A percentile compares a stretch with the other conserved stretches of the same genome.
phyloP scores from a whole-genome alignment of 768 basidiomycete species.

The Leucosporidium scottii region DNA sequence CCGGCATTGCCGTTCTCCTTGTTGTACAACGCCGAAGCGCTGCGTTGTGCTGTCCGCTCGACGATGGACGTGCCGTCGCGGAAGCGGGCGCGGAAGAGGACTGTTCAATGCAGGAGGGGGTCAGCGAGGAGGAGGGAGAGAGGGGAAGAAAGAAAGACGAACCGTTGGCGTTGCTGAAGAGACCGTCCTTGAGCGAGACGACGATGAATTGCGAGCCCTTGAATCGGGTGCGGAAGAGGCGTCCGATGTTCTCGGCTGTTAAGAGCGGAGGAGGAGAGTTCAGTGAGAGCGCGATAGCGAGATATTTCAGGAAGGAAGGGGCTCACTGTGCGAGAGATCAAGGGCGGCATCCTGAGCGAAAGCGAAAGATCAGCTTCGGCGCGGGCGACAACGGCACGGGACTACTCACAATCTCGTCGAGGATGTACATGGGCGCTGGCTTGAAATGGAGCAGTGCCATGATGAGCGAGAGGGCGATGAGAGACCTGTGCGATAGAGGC shows the following conservation, averaged over 20 bases:
- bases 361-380: neutral
- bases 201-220: constrained; percentile 98
- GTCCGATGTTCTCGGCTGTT: constrained; percentile 77
- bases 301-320: no score
- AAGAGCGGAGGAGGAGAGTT: constrained; percentile 14
- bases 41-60: constrained; percentile 34
- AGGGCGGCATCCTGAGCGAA: constrained; percentile 68
- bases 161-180: constrained; percentile 93
- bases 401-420: constrained; percentile 68
- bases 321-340: constrained; percentile 75
- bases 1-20: constrained; percentile 23
- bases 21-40: constrained; percentile 21
- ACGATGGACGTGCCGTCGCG: constrained; percentile 61
- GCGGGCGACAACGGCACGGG: neutral
- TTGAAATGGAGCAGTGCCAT: constrained; percentile 99
- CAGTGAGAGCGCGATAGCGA: neutral
- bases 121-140: neutral
- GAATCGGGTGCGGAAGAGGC: constrained; percentile 94
- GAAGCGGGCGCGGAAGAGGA: constrained; percentile 81
- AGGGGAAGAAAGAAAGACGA: constrained; percentile 37
- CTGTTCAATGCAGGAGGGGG: neutral
- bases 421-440: constrained; percentile 97
- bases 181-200: constrained; percentile 89
- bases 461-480: constrained; percentile 94
- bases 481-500: constrained; percentile 55